Evolutionary conservation across 768 basidiomycete genomes (phyloP), one percentile per base, ranked within the genome.

Genomic region (Pleurotus giganteus): DNA sequence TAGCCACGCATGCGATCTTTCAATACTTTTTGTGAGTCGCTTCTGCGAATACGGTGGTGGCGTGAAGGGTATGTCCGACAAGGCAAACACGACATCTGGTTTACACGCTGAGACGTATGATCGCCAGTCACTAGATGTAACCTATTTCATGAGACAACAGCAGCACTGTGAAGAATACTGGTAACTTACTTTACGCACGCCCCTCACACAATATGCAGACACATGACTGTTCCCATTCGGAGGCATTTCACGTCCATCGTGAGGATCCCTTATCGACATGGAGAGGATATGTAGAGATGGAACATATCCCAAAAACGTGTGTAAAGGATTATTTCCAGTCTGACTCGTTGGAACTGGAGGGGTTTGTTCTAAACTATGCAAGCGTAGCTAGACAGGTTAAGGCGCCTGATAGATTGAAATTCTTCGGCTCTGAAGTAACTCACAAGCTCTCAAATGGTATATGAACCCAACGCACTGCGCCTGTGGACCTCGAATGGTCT

Each of bases 361-460:
- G 0, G 58, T 70, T 41, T 79, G 80, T 58, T 91, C 89, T 39
- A 93, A 65, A 67, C 91, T 78, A 56, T 61, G 41, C 60, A 57
- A 47, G 34, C 45, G 32, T 17, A 55, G 41, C 51, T 26, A 31
- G 43, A 53, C 49, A 31, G 47, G 28, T 47, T 53, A 53, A 37
- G 17, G 60, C 34, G 31, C 41, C 47, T 19, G n/a, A 47, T 28
- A 54, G 24, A 17, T 7, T 36, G 26, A 11, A 27, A 11, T n/a
- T 39, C 15, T 13, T n/a, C 3, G 11, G 8, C n/a, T n/a, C n/a
- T 9, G 12, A 57, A 47, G 28, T 23, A 41, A 77, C 85, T 80
- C 69, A 92, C 91, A 92, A 93, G 17, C 84, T 79, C 69, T 93
- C 91, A 62, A 91, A 92, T 0, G 90, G 83, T 0, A 91, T 70